These are phyloP conservation scores for Tilletia indica DNA, from an alignment of 1,284 basidiomycete species.

Conservation along the genomic window DNA sequence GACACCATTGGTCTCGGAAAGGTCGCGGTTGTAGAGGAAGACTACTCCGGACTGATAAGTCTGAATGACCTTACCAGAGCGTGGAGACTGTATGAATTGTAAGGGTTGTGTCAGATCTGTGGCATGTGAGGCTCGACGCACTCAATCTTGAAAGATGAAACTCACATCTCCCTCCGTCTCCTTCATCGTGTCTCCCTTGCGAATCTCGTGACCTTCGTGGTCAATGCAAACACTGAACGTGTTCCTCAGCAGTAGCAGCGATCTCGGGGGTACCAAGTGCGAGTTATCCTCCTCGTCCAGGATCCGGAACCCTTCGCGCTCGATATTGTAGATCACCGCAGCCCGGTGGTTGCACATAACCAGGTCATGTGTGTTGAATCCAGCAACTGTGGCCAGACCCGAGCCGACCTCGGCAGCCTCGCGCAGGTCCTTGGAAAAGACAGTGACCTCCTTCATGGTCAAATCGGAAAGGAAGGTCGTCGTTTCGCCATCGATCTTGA, in stretches of 20 bases:
- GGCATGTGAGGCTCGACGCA: background rate
- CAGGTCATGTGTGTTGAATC: constrained; percentile 92
- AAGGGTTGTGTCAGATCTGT: constrained; percentile 21
- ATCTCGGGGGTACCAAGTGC: constrained; percentile 7
- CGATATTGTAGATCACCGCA: constrained; percentile 96
- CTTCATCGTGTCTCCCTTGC: constrained; percentile 87
- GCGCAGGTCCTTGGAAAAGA: constrained; percentile 94
- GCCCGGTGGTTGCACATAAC: constrained; percentile 91
- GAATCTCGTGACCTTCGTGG: constrained; percentile 72
- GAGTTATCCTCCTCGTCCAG: constrained; percentile 80
- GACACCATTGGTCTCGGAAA: constrained; percentile 85
- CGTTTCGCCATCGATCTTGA: constrained; percentile 65
- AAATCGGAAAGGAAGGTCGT: constrained; percentile 98
- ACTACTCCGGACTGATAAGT: constrained; percentile 92
- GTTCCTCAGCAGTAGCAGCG: constrained; percentile 4
- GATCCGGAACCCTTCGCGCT: constrained; percentile 89
- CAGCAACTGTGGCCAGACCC: constrained; percentile 80
- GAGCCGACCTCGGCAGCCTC: constrained; percentile 94
- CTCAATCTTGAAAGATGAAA: constrained; percentile 18
- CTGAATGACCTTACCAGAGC: constrained; percentile 90
- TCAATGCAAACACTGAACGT: constrained; percentile 63
- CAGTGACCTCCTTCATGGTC: constrained; percentile 91
- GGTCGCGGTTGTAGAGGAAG: constrained; percentile 89
- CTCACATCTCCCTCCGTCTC: constrained; percentile 83
- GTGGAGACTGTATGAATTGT: constrained; percentile 60